phyloP scores from a whole-genome alignment of 1,284 basidiomycete genomes.

The Cryptococcus maquisensis region DNA sequence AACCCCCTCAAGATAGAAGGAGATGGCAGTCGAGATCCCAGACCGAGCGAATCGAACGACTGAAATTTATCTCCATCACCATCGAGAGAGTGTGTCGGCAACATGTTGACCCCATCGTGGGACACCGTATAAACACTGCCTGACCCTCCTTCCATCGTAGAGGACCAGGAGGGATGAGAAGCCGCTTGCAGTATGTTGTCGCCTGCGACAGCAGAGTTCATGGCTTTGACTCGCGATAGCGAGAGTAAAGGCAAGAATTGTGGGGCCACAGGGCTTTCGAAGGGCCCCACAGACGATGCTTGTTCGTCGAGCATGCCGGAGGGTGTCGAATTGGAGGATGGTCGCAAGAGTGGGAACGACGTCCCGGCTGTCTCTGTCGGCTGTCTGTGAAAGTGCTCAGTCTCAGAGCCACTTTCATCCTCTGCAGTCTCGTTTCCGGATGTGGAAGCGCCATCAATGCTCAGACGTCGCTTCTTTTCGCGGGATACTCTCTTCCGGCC shows the following conservation, averaged over 20 bases:
- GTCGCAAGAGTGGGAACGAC: neutral
- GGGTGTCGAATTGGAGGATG: neutral
- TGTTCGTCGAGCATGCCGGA: neutral
- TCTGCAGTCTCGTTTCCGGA: conserved; percentile 13
- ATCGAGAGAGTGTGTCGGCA: neutral
- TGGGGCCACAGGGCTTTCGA: neutral
- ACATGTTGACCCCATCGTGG: neutral
- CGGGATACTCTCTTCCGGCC: conserved; percentile 65
- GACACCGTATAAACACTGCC: neutral
- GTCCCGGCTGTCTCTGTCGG: no score
- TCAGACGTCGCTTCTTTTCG: conserved; percentile 11
- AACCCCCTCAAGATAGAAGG: conserved; percentile 56
- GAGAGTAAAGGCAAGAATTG: neutral
- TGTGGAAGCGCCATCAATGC: conserved; percentile 7
- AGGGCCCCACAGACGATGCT: neutral
- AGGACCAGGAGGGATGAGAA: neutral
- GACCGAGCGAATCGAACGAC: neutral
- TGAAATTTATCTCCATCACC: neutral
- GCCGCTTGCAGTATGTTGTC: neutral
- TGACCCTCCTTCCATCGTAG: no score
- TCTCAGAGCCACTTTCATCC: conserved; percentile 18
- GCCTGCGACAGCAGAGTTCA: neutral
- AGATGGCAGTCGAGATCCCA: neutral
- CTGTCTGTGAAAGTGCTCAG: conserved; percentile 6
- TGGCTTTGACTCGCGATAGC: neutral